These are phyloP conservation scores for Westerdykella aurantiaca DNA, from an alignment of 2,329 filamentous ascomycete species.

Conservation along the genomic window DNA sequence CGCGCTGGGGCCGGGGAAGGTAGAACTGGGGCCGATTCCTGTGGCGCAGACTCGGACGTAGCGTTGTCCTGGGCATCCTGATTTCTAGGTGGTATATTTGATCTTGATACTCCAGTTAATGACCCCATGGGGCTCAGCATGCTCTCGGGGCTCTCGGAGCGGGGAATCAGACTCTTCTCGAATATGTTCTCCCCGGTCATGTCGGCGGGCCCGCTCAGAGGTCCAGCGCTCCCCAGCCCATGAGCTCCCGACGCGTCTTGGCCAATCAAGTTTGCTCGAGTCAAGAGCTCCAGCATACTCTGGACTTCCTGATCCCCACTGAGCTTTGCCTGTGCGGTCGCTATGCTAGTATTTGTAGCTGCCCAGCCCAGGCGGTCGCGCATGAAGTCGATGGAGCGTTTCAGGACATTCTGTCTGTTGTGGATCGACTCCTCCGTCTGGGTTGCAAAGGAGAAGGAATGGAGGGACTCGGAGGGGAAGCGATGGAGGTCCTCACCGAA, in stretches of 20 bases:
- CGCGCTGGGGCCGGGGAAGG: constrained; percentile 38
- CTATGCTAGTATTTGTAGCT: constrained; percentile 66
- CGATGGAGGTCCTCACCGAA: constrained; percentile 84
- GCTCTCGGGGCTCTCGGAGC: constrained; percentile 42
- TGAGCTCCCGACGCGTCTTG: constrained; percentile 55
- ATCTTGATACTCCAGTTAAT: constrained; percentile 1
- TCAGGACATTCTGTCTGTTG: constrained; percentile 86
- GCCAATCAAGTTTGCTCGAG: constrained; percentile 72
- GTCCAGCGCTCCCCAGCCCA: constrained; percentile 50
- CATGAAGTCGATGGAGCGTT: constrained; percentile 94
- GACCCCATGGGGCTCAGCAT: constrained; percentile 23
- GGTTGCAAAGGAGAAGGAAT: constrained; percentile 97
- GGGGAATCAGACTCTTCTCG: constrained; percentile 67
- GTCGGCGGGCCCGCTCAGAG: constrained; percentile 74
- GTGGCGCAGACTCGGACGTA: constrained; percentile 17
- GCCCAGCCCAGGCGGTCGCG: constrained; percentile 83
- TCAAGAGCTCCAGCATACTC: constrained; percentile 82
- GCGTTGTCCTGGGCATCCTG: constrained; percentile 13
- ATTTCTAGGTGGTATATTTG: neutral
- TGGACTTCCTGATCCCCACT: constrained; percentile 82
- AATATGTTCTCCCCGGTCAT: constrained; percentile 74
- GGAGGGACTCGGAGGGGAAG: constrained; percentile 91
- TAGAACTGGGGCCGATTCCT: constrained; percentile 16
- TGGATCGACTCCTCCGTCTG: constrained; percentile 90
- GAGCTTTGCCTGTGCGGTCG: constrained; percentile 74